phyloP scores from a whole-genome alignment of 164 flowering plant species.

The Litsea cubeba region DNA sequence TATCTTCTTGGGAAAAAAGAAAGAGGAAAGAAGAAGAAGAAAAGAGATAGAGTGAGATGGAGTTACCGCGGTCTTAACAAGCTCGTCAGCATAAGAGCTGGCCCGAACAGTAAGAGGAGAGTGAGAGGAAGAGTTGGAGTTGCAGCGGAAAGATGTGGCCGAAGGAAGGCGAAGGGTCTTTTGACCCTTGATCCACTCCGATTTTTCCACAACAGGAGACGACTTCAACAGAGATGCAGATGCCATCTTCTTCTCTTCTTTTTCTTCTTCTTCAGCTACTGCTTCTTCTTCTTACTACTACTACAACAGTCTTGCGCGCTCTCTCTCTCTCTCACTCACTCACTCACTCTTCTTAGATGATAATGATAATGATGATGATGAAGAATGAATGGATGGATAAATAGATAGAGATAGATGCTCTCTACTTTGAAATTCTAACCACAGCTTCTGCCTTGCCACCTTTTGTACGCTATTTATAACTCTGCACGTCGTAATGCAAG shows the following conservation, averaged over 20 bases:
- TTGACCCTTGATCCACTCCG: constrained; percentile 80
- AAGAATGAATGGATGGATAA: too few species aligned
- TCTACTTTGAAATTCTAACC: constrained; percentile 2
- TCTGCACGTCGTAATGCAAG: constrained; percentile 1
- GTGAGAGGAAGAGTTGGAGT: constrained; percentile 31
- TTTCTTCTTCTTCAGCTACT: constrained; percentile 7
- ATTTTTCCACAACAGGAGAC: constrained; percentile 59
- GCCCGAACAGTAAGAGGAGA: constrained; percentile 57
- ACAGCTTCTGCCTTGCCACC: neutral
- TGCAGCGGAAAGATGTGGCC: constrained; percentile 31
- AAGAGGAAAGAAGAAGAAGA: too few species aligned
- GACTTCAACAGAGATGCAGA: constrained; percentile 69
- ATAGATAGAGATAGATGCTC: too few species aligned
- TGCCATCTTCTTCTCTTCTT: constrained; percentile 28
- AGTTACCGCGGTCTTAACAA: constrained; percentile 86
- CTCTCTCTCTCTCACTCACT: neutral
- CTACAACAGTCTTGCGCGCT: constrained; percentile 1
- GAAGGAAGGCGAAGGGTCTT: constrained; percentile 48
- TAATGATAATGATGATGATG: too few species aligned
- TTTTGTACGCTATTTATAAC: constrained; percentile 22
- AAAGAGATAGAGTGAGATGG: too few species aligned
- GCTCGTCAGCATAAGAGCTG: constrained; percentile 78
- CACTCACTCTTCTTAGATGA: too few species aligned
- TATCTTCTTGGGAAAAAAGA: too few species aligned
- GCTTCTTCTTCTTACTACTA: neutral